phyloP scores from a whole-genome alignment of 169 alveolate species.

The Theileria equi region DNA sequence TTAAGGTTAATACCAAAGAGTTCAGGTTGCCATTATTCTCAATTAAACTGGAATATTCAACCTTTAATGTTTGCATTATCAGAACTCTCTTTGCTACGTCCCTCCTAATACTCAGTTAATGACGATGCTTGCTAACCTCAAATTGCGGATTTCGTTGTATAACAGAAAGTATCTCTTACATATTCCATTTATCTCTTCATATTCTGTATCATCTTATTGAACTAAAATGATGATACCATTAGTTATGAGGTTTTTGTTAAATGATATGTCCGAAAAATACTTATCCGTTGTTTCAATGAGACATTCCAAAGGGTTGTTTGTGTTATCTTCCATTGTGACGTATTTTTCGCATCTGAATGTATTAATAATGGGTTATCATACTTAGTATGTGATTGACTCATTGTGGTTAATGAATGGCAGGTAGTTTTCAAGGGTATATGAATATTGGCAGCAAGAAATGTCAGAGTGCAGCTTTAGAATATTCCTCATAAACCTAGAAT shows the following conservation, averaged over 20 bases:
- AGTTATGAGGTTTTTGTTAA: background rate
- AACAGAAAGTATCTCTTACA: background rate
- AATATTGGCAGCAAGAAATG: no score
- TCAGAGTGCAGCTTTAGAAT: no score
- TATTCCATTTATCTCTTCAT: background rate
- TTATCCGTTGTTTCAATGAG: background rate
- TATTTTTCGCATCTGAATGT: no score
- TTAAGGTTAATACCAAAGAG: background rate
- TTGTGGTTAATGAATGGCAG: no score
- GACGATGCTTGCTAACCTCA: background rate
- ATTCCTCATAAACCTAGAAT: no score
- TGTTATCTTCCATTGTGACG: no score
- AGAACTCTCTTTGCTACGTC: background rate
- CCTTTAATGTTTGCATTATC: conserved; percentile 1
- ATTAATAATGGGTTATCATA: no score
- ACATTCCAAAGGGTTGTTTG: background rate
- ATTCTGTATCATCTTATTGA: background rate
- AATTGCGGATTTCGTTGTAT: background rate
- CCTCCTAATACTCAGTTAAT: background rate
- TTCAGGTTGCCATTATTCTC: background rate
- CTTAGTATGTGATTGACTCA: no score
- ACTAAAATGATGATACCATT: conserved; percentile 5
- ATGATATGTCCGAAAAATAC: background rate
- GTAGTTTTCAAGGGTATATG: no score
- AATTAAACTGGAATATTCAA: background rate